Evolutionary conservation across 768 basidiomycete species (phyloP).

Genomic region (Mycena vitilis): DNA sequence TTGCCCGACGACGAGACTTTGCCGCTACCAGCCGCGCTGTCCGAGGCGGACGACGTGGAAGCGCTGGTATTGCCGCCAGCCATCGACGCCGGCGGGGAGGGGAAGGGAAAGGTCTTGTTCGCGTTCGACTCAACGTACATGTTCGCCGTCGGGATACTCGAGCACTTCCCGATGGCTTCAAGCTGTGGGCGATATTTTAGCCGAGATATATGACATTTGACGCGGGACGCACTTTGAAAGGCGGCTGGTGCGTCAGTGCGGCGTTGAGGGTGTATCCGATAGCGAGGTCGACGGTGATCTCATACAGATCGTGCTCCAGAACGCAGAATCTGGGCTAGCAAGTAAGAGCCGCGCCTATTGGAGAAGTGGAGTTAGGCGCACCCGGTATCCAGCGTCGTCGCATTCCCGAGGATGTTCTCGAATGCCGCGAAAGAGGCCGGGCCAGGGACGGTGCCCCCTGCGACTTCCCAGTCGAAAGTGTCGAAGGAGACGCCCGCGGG

Average conservation of each 20-base stretch:
- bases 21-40: constrained; percentile 47
- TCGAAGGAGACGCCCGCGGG: constrained; percentile 21
- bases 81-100: constrained; percentile 50
- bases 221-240: constrained; percentile 68
- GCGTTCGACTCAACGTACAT: constrained; percentile 87
- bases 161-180: constrained; percentile 84
- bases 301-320: constrained; percentile 87
- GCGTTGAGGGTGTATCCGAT: constrained; percentile 86
- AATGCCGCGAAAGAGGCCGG: constrained; percentile 75
- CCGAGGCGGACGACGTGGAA: constrained; percentile 45
- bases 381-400: constrained; percentile 71
- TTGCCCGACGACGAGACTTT: constrained; percentile 40
- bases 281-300: constrained; percentile 90
- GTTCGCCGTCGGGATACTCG: constrained; percentile 68
- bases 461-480: constrained; percentile 84
- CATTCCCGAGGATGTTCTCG: constrained; percentile 77
- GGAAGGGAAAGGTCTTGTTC: constrained; percentile 74
- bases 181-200: constrained; percentile 52
- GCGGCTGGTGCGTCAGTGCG: constrained; percentile 73
- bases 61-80: constrained; percentile 27
- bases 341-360: background rate
- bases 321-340: constrained; percentile 77
- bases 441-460: constrained; percentile 79
- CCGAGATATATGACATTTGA: background rate
- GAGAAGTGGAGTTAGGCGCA: constrained; percentile 41